These are phyloP conservation scores for Ceratocystis eucalypticola DNA, from an alignment of 2,329 filamentous ascomycete species.

Conservation along the genomic window DNA sequence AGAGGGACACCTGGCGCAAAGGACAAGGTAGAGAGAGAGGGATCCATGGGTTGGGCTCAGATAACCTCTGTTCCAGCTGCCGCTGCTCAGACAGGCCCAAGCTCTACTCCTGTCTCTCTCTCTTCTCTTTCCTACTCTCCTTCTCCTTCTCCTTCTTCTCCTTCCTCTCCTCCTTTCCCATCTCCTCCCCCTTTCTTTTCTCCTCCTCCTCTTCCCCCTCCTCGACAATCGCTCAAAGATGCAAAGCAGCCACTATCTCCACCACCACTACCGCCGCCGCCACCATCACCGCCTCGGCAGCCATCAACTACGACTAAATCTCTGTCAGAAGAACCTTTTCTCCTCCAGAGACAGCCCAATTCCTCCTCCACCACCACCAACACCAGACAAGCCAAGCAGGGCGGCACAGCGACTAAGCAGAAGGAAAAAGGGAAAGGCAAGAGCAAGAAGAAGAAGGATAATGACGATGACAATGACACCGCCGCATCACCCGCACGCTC, in stretches of 20 bases:
- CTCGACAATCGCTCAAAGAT: not conserved
- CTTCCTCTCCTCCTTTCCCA: too few relatives aligned
- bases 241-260: not conserved
- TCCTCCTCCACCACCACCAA: not conserved
- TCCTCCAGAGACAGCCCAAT: not conserved
- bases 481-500: not conserved
- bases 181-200: too few relatives aligned
- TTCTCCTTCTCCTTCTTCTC: too few relatives aligned
- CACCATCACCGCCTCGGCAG: not conserved
- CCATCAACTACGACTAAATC: not conserved
- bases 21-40: not conserved
- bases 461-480: not conserved
- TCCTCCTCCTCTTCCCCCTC: not conserved
- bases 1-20: not conserved
- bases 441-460: not conserved
- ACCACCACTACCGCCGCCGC: not conserved
- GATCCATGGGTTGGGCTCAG: not conserved
- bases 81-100: not conserved
- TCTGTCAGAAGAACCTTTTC: not conserved
- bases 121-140: not conserved
- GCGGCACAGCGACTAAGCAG: constrained; percentile 2
- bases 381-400: not conserved
- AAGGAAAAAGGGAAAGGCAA: constrained; percentile 10
- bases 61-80: not conserved
- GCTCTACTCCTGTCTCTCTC: not conserved